Percentiles rank a stretch among this genome's conserved stretches.
phyloP scores from a whole-genome alignment of 2,329 filamentous ascomycete genomes.

The Neofusicoccum cordaticola region DNA sequence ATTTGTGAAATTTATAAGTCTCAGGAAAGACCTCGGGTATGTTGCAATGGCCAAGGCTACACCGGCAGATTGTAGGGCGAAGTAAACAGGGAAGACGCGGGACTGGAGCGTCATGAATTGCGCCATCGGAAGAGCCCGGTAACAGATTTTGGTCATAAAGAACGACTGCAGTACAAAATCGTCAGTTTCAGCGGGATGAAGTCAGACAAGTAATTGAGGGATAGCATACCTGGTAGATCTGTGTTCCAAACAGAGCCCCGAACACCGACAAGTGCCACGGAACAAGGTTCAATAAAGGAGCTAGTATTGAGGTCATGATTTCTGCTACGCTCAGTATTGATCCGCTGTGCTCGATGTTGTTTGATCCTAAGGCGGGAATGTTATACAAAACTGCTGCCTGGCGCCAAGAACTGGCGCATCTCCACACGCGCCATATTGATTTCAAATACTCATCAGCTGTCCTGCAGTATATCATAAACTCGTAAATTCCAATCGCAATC shows the following conservation, averaged over 20 bases:
- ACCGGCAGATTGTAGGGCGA: constrained; percentile 69
- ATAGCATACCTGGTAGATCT: neutral
- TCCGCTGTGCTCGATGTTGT: neutral
- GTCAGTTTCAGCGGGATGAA: too few relatives aligned
- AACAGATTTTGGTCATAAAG: constrained; percentile 47
- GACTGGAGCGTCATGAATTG: constrained; percentile 82
- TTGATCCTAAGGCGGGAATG: neutral
- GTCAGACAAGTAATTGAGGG: too few relatives aligned
- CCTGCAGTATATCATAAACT: too few relatives aligned
- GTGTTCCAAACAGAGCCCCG: neutral
- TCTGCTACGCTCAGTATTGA: neutral
- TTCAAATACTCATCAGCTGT: too few relatives aligned
- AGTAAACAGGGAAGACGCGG: constrained; percentile 83
- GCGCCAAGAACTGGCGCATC: neutral
- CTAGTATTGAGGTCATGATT: neutral
- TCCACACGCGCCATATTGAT: too few relatives aligned
- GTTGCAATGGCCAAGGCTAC: neutral
- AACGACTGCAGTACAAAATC: constrained; percentile 54
- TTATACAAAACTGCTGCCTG: neutral
- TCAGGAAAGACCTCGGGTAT: neutral
- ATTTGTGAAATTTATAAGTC: neutral
- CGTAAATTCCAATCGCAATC: too few relatives aligned
- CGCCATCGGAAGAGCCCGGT: constrained; percentile 70
- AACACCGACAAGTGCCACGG: neutral
- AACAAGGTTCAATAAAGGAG: neutral